Percentiles rank a stretch among this genome's conserved stretches.
These are phyloP conservation scores for Lanmaoa rubissima DNA, from an alignment of 768 basidiomycete species.

Conservation along the genomic window DNA sequence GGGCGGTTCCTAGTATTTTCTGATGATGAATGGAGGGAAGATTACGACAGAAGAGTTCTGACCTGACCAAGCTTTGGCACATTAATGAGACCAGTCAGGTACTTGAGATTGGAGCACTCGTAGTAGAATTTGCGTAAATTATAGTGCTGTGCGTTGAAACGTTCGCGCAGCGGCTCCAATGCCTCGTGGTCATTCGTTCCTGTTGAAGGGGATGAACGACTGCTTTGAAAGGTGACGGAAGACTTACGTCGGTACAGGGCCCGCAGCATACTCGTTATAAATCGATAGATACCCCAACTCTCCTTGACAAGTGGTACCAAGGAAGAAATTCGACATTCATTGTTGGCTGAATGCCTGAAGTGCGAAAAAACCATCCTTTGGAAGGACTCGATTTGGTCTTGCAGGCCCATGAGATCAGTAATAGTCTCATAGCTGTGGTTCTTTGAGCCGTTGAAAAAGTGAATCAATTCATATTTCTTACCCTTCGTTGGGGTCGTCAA, in stretches of 20 bases:
- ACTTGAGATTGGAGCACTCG: slow-evolving; percentile 98
- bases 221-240: background rate
- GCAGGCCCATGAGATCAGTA: slow-evolving; percentile 93
- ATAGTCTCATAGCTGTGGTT: slow-evolving; percentile 89
- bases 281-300: slow-evolving; percentile 98
- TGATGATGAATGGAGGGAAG: background rate
- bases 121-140: slow-evolving; percentile 97
- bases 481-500: slow-evolving; percentile 99
- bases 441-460: slow-evolving; percentile 10
- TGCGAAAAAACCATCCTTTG: slow-evolving; percentile 97
- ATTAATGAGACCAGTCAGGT: slow-evolving; percentile 95
- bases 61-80: slow-evolving; percentile 96
- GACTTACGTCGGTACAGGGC: slow-evolving; percentile 90
- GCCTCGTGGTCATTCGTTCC: slow-evolving; percentile 90
- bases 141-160: slow-evolving; percentile 90
- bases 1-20: slow-evolving; percentile 78
- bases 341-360: slow-evolving; percentile 87
- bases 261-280: slow-evolving; percentile 97
- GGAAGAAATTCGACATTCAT: slow-evolving; percentile 95
- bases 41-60: slow-evolving; percentile 1
- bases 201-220: slow-evolving; percentile 31
- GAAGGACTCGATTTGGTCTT: slow-evolving; percentile 99
- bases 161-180: slow-evolving; percentile 81
- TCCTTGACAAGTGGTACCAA: slow-evolving; percentile 98
- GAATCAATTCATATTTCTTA: slow-evolving; percentile 38